phyloP scores from a whole-genome alignment of 192 early-diverging fungal genomes.

The Backusella tarrabulga region DNA sequence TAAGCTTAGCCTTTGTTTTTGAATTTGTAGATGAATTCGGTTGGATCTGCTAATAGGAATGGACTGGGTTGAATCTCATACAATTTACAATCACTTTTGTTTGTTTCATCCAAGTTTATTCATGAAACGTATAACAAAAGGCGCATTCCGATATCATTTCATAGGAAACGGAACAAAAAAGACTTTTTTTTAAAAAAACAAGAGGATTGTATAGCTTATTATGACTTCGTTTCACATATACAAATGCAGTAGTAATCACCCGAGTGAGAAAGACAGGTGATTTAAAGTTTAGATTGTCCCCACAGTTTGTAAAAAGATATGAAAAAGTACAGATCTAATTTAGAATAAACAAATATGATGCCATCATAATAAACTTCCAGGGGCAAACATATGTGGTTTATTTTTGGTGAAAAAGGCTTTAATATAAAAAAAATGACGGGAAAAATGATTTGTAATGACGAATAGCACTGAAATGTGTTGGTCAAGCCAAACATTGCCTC shows the following conservation, averaged over 20 bases:
- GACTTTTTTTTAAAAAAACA: not conserved
- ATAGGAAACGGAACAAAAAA: not conserved
- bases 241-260: not conserved
- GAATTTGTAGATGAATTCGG: not conserved
- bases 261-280: not conserved
- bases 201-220: not conserved
- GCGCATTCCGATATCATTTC: not conserved
- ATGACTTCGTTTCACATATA: not conserved
- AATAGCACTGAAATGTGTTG: not conserved
- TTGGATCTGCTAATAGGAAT: not conserved
- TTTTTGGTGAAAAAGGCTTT: not conserved
- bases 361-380: not conserved
- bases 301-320: not conserved
- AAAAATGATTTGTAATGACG: slow-evolving; percentile 1
- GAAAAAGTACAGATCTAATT: not conserved
- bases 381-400: not conserved
- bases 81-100: not conserved
- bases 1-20: not conserved
- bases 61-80: not conserved
- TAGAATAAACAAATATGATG: not conserved
- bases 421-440: not conserved
- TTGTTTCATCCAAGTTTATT: not conserved
- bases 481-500: not conserved
- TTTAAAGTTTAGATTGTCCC: not conserved
- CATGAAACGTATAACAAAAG: not conserved